Evolutionary conservation across 768 basidiomycete genomes (phyloP), one percentile per base, ranked within the genome.

Genomic region (Mycena amicta): DNA sequence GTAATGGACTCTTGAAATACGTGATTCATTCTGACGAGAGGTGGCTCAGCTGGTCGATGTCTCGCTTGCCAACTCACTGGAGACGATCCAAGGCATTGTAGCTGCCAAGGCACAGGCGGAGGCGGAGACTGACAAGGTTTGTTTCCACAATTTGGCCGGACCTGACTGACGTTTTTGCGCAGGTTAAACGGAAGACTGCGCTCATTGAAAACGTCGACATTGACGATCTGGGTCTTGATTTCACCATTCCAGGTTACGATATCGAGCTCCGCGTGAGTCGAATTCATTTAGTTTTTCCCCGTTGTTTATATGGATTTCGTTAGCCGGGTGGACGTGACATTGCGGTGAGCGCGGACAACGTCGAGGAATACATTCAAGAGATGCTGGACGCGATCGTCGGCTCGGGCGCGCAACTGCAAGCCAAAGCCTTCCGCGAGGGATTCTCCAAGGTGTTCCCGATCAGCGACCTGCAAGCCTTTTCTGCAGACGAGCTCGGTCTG

Each of bases 401-500:
- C 1, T 84, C 85, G 52, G 95, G 95, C 2, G 82, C 88, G 20
- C 77, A 81, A 52, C 75, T 83, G 1, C 95, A 97, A 74, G 90
- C 90, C 5, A 86, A 89, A 68, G 93, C 95, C 2, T 98, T 99
- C 86, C 83, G 87, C 62, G 92, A 95, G 62, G 96, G 94, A 1
- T 96, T 96, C 73, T 94, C 93, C 1, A 93, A 95, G 70, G 95
- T 98, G 28, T 98, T 99, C 82, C 92, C 96, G 4, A 87, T 98
- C 46, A 77, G 81, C 26, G 95, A 99, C 68, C 77, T 99, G 28
- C 86, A 90, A 64, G 91, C 93, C 5, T 99, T 99, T 75, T 90
- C 95, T 33, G 83, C 93, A 4, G 93, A 97, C 57, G 97, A 99
- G 72, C 76, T 99, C n/a, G 90, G 91, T 16, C 91, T 96, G 84